Conservation (phyloP, 176 grass and related monocot genomes). For the Otatea glauca region DNA sequence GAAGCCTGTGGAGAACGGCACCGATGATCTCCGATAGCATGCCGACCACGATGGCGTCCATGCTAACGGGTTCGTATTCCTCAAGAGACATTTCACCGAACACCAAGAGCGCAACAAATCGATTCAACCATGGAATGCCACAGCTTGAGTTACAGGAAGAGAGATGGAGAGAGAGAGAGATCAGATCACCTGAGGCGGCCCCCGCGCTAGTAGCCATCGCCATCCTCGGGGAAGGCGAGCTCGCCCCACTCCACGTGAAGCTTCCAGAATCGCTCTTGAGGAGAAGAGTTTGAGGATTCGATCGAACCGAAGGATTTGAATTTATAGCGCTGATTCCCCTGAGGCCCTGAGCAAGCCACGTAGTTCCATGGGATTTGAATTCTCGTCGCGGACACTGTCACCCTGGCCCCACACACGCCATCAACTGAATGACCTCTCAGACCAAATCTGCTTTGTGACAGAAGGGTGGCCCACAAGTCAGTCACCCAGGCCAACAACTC, state of each 20-base stretch:
- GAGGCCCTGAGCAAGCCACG: too few relatives aligned
- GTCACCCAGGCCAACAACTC: too few relatives aligned
- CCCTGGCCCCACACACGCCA: too few relatives aligned
- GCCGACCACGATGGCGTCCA: background rate
- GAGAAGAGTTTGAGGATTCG: too few relatives aligned
- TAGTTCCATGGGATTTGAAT: too few relatives aligned
- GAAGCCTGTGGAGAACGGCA: background rate
- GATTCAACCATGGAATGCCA: background rate
- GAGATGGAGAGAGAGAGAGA: background rate
- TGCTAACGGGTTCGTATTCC: background rate
- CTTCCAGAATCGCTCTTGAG: conserved; percentile 33
- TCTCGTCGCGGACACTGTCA: too few relatives aligned
- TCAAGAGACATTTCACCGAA: conserved; percentile 15
- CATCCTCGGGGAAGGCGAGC: background rate
- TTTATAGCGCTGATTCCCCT: too few relatives aligned
- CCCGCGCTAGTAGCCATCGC: conserved; percentile 4
- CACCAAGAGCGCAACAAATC: background rate
- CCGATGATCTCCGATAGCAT: background rate
- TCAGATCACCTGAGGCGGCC: conserved; percentile 18
- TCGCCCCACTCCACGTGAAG: background rate
- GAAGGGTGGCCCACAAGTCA: too few relatives aligned
- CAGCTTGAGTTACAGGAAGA: too few relatives aligned
- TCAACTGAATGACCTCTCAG: too few relatives aligned
- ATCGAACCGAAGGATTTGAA: too few relatives aligned
- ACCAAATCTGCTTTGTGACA: too few relatives aligned